These are phyloP conservation scores for Pyrus communis DNA, from an alignment of 306 rosid genomes.

Conservation along the genomic window DNA sequence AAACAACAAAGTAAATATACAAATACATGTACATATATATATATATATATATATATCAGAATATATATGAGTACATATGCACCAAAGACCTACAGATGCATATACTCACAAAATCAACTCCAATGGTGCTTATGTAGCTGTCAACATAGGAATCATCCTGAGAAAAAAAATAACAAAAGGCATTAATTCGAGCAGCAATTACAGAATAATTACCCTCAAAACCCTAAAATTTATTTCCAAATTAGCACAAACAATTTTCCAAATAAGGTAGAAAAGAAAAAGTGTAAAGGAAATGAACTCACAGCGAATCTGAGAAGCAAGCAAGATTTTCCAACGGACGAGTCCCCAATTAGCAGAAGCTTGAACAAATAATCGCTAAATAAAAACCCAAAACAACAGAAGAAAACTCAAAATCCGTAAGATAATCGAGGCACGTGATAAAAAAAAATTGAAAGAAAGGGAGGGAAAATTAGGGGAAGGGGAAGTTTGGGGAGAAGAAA, in stretches of 20 bases:
- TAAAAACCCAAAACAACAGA: not conserved
- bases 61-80: too few species aligned
- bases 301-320: constrained; percentile 91
- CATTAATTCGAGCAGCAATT: not conserved
- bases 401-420: not conserved
- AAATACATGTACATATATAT: too few species aligned
- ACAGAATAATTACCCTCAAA: not conserved
- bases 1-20: not conserved
- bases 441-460: not conserved
- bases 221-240: constrained; percentile 6
- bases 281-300: not conserved
- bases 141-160: constrained; percentile 95
- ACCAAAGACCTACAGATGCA: too few species aligned
- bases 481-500: constrained; percentile 4
- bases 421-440: not conserved
- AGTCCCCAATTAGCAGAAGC: constrained; percentile 89
- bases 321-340: constrained; percentile 94
- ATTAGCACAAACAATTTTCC: not conserved
- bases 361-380: constrained; percentile 87
- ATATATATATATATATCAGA: too few species aligned
- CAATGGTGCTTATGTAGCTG: constrained; percentile 93
- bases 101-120: constrained; percentile 82
- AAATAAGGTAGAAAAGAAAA: not conserved
- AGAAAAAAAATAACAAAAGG: not conserved
- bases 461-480: not conserved